These are phyloP conservation scores for Cucumis cinereus DNA, from an alignment of 306 rosid genomes.

Conservation along the genomic window DNA sequence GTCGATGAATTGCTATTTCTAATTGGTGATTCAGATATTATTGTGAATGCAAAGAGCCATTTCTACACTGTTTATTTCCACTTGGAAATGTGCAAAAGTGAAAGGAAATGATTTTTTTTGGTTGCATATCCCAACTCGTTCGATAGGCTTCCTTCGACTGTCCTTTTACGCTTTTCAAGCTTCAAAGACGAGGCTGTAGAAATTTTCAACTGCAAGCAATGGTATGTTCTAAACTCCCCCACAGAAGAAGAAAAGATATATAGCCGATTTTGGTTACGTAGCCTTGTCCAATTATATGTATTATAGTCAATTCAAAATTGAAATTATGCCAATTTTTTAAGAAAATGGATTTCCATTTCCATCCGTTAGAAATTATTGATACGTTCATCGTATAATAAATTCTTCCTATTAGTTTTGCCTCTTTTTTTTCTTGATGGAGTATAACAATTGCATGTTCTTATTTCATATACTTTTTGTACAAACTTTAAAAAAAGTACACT, in stretches of 20 bases:
- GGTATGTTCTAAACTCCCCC: not conserved
- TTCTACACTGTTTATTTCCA: not conserved
- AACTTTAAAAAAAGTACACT: no score
- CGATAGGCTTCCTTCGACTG: not conserved
- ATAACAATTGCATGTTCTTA: not conserved
- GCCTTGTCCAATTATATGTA: conserved; percentile 1
- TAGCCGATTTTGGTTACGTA: not conserved
- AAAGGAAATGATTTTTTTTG: not conserved
- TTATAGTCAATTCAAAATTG: not conserved
- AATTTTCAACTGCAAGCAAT: not conserved
- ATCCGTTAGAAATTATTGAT: not conserved
- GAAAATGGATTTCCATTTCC: not conserved
- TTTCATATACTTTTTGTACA: not conserved
- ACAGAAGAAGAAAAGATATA: not conserved
- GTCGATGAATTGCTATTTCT: not conserved
- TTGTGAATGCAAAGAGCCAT: not conserved
- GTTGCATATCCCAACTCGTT: not conserved
- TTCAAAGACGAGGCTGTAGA: not conserved
- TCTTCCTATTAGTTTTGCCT: not conserved
- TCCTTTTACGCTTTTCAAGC: not conserved
- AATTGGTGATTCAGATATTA: not conserved
- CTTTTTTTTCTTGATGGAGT: not conserved
- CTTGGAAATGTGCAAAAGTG: conserved; percentile 7
- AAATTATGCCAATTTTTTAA: not conserved
- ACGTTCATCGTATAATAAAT: not conserved